Conservation (phyloP, 2,329 filamentous ascomycete genomes). For the Cercospora sp. region DNA sequence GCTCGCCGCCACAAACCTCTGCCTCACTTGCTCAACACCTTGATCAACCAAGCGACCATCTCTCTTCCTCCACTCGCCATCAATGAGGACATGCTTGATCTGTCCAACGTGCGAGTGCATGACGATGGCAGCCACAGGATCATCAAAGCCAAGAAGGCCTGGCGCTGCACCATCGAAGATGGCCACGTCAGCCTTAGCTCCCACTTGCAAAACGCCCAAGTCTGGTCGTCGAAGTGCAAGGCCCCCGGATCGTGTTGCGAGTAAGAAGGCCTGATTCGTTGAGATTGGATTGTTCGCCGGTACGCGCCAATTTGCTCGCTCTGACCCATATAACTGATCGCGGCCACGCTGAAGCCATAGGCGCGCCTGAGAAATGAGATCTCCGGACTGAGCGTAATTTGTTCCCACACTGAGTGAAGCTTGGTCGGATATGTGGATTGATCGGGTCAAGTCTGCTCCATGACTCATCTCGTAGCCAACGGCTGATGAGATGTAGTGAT, state of each 20-base stretch:
- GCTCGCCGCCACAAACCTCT: neutral
- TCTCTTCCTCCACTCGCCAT: neutral
- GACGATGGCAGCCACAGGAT: neutral
- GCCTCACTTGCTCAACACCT: neutral
- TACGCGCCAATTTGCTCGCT: neutral
- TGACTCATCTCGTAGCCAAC: neutral
- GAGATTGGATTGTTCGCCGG: neutral
- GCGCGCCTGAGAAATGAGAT: neutral
- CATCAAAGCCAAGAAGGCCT: neutral
- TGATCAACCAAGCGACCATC: neutral
- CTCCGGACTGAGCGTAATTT: neutral
- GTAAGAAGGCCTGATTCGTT: neutral
- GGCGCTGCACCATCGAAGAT: neutral
- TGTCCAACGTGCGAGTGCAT: neutral
- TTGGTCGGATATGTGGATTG: neutral
- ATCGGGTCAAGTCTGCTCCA: neutral
- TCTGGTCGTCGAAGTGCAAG: neutral
- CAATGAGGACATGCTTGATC: neutral
- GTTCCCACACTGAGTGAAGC: neutral
- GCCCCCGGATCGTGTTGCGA: neutral
- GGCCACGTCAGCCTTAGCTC: neutral
- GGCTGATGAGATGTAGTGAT: neutral
- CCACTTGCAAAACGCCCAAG: neutral
- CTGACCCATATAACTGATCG: neutral
- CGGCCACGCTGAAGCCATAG: neutral